Conservation (phyloP, 352 stramenopile genomes). For the Thraustochytrium striatum region DNA sequence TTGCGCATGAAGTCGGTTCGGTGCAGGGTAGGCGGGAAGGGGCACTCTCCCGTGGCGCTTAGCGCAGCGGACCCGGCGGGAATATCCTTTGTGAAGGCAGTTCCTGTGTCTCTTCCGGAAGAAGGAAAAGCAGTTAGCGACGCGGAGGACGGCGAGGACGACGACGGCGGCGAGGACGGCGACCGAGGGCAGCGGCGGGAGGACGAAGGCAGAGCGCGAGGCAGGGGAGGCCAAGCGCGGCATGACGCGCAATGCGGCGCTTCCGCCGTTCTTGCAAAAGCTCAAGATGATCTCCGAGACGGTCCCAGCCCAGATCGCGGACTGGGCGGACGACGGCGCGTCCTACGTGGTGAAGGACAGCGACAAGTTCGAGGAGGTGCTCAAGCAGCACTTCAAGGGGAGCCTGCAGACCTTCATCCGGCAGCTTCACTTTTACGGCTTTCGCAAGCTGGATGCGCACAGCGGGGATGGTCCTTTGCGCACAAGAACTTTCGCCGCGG, state of each 20-base stretch:
- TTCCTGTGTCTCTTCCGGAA: too few relatives aligned
- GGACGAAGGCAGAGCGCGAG: too few relatives aligned
- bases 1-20: too few relatives aligned
- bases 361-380: constrained; percentile 29
- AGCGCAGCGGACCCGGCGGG: too few relatives aligned
- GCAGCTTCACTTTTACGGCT: constrained; percentile 49
- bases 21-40: too few relatives aligned
- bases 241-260: not conserved
- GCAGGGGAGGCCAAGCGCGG: not conserved
- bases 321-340: constrained; percentile 18
- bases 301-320: constrained; percentile 1
- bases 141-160: too few relatives aligned
- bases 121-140: too few relatives aligned
- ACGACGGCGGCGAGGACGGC: too few relatives aligned
- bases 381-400: constrained; percentile 43
- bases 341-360: constrained; percentile 44
- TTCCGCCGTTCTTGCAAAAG: constrained; percentile 44
- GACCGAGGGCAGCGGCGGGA: too few relatives aligned
- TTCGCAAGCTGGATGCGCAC: constrained; percentile 44
- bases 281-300: constrained; percentile 38
- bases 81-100: too few relatives aligned
- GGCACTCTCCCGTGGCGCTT: too few relatives aligned
- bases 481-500: constrained; percentile 40
- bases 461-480: constrained; percentile 39
- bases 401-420: constrained; percentile 46